phyloP scores from a whole-genome alignment of 371 early-diverging fungal genomes.

The Mortierella sp. region DNA sequence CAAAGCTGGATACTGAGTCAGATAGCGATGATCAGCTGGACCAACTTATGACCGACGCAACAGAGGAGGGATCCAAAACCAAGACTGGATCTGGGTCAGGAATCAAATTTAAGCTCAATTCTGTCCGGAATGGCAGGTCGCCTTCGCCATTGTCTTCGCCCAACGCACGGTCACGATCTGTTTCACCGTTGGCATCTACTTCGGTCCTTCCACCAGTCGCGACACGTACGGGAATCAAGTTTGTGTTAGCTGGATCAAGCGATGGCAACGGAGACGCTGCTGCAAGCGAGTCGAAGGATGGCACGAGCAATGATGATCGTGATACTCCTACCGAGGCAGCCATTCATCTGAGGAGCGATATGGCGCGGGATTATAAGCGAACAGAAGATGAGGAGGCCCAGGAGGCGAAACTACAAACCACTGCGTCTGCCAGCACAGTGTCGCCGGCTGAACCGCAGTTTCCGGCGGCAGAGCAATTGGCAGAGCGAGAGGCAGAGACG shows the following conservation, averaged over 20 bases:
- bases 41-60: slow-evolving; percentile 16
- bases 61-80: slow-evolving; percentile 13
- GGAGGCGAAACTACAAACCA: background rate
- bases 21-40: slow-evolving; percentile 9
- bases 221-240: slow-evolving; percentile 45
- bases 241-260: slow-evolving; percentile 41
- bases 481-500: background rate
- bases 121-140: slow-evolving; percentile 52
- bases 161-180: slow-evolving; percentile 28
- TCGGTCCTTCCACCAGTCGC: slow-evolving; percentile 24
- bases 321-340: slow-evolving; percentile 29
- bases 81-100: slow-evolving; percentile 24
- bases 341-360: slow-evolving; percentile 45
- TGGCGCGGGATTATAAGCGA: slow-evolving; percentile 48
- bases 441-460: slow-evolving; percentile 3
- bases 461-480: background rate
- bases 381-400: slow-evolving; percentile 28
- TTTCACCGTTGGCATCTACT: slow-evolving; percentile 33
- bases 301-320: background rate
- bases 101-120: slow-evolving; percentile 52
- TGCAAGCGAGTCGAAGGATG: slow-evolving; percentile 7
- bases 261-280: slow-evolving; percentile 19
- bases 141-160: slow-evolving; percentile 43
- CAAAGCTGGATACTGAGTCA: slow-evolving; percentile 30
- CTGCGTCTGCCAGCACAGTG: background rate